Base-by-base conservation (phyloP, 257 asterid species). In the Ophiorrhiza pumila region DNA sequence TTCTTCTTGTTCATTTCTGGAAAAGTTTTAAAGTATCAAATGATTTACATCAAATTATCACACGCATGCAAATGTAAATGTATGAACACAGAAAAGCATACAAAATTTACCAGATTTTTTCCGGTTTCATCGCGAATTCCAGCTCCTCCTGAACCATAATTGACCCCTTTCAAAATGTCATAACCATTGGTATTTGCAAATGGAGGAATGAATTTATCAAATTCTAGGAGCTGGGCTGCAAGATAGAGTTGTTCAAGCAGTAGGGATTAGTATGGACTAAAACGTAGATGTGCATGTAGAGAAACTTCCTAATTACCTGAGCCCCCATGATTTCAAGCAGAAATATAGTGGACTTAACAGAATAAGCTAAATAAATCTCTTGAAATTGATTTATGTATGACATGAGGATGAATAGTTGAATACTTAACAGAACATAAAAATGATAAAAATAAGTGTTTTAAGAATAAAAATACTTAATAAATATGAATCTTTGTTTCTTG, bases 81-180 rank as follows among this genome's bases (percentile, higher is more conserved):
- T 32, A n/a, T 27, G 39, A 52, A 27, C 65, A n/a, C 5, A 15
- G 63, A 49, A 17, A 50, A 50, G 25, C 23, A 20, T 5, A 23
- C 43, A 63, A 37, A 47, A 9, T n/a, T 52, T 53, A 74, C 84
- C 76, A 66, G 13, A 7, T 65, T 59, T 29, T 34, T 52, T 42
- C 81, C 84, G 1, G 73, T 76, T 31, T 80, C 84, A 41, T 67
- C 68, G 23, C 63, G 78, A 64, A 82, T 79, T 76, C 86, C 83
- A 15, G 81, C 81, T 14, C 71, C 80, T 2, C 76, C 83, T 17
- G 85, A 81, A 22, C 76, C 85, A 56, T 81, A 81, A 42, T 81
- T 82, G 63, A 79, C 83, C 7, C 86, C 86, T 57, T 61, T 73
- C 2, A 73, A 50, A 23, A 72, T 72, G 5, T 67, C 77, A 37